Percentiles rank a stretch among this genome's conserved stretches.
Evolutionary conservation across 139 green algal genomes (phyloP).

Genomic region (Closterium sp.): DNA sequence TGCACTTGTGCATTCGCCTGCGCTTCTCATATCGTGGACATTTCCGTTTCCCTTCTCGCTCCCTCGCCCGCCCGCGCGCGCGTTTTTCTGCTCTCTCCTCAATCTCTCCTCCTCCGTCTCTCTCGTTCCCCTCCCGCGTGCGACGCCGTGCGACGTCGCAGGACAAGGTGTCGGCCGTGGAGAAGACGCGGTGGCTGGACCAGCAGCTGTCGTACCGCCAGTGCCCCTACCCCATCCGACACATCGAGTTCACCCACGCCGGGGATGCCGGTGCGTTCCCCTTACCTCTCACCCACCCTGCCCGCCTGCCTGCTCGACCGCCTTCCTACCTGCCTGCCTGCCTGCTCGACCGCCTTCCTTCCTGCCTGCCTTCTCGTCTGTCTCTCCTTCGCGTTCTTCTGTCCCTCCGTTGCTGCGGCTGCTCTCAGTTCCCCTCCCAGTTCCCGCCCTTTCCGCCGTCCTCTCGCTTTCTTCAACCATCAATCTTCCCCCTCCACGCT

Average conservation of each 20-base stretch:
- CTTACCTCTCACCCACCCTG: too few relatives aligned
- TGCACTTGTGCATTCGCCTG: too few relatives aligned
- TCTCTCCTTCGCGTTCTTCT: background rate
- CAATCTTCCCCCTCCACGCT: background rate
- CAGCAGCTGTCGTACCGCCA: conserved; percentile 35
- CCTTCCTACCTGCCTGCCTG: background rate
- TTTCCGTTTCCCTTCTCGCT: too few relatives aligned
- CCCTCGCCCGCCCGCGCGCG: background rate
- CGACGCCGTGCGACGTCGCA: background rate
- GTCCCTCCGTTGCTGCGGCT: background rate
- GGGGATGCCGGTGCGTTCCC: conserved; percentile 23
- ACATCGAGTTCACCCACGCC: conserved; percentile 37
- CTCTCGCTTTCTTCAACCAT: background rate
- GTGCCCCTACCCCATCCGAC: conserved; percentile 36
- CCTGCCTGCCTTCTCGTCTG: background rate
- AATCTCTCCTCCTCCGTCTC: background rate
- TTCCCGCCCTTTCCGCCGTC: background rate
- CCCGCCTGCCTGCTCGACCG: background rate
- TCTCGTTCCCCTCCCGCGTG: background rate
- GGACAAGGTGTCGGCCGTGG: background rate
- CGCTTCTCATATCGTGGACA: too few relatives aligned
- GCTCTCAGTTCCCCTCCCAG: background rate
- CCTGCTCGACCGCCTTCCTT: background rate
- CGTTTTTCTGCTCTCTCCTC: background rate
- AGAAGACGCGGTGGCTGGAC: conserved; percentile 31